Evolutionary conservation across 371 early-diverging fungal species (phyloP).

Genomic region (Umbelopsis sp.): DNA sequence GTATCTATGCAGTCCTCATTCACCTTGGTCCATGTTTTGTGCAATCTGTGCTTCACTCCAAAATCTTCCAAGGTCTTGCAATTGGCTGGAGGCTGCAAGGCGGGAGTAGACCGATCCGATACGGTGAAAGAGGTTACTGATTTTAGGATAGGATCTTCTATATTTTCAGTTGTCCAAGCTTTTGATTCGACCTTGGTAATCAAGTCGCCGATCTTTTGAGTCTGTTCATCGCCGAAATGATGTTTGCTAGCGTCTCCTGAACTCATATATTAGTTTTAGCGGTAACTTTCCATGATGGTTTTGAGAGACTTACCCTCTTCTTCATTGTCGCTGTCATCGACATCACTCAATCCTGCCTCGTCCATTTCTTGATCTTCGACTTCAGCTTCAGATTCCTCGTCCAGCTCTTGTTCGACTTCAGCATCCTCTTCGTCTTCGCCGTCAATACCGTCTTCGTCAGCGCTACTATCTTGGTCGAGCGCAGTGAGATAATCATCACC

Average conservation of each 20-base stretch:
- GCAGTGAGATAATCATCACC: slow-evolving; percentile 35
- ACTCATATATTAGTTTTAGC: no score
- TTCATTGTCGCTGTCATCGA: slow-evolving; percentile 47
- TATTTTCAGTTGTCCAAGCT: slow-evolving; percentile 41
- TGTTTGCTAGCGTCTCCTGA: slow-evolving; percentile 32
- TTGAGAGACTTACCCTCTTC: slow-evolving; percentile 23
- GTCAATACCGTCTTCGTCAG: slow-evolving; percentile 33
- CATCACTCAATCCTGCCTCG: slow-evolving; percentile 29
- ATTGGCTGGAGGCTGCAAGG: slow-evolving; percentile 31
- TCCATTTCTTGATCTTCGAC: slow-evolving; percentile 19
- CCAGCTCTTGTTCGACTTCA: slow-evolving; percentile 10
- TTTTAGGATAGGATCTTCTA: slow-evolving; percentile 49
- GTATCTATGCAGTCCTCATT: slow-evolving; percentile 28
- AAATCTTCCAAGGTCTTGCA: slow-evolving; percentile 32
- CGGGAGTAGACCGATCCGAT: slow-evolving; percentile 30
- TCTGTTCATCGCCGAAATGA: slow-evolving; percentile 55
- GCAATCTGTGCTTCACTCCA: slow-evolving; percentile 38
- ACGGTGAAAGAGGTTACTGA: slow-evolving; percentile 44
- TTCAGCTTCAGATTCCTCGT: slow-evolving; percentile 9
- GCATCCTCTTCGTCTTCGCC: slow-evolving; percentile 26
- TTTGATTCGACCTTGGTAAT: slow-evolving; percentile 56
- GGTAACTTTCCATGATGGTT: neutral
- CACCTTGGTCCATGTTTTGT: slow-evolving; percentile 40
- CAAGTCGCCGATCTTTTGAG: slow-evolving; percentile 43
- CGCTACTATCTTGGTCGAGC: slow-evolving; percentile 26